Evolutionary conservation across 2,329 filamentous ascomycete genomes (phyloP).

Genomic region (Neurospora sp.): DNA sequence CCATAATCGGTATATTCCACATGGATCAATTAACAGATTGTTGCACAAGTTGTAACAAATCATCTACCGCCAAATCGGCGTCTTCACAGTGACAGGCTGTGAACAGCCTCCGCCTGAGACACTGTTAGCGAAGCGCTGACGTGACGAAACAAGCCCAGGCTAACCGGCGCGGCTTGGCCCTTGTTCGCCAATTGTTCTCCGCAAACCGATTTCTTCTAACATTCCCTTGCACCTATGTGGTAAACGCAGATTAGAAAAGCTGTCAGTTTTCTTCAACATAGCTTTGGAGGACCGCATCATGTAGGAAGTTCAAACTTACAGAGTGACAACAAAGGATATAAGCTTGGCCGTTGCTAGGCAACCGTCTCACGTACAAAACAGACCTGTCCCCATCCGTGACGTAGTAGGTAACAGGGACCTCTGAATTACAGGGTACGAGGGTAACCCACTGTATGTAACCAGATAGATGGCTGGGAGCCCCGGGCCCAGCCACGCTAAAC

Average conservation of each 20-base stretch:
- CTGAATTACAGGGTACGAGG: background rate
- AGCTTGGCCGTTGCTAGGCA: background rate
- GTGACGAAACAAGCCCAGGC: background rate
- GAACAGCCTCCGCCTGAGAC: background rate
- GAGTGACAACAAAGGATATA: background rate
- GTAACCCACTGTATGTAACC: background rate
- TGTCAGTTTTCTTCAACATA: background rate
- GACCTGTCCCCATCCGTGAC: background rate
- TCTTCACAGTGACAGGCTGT: background rate
- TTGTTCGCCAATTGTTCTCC: background rate
- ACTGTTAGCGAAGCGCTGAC: background rate
- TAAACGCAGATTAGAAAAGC: no score
- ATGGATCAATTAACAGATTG: background rate
- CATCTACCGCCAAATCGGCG: background rate
- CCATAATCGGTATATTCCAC: background rate
- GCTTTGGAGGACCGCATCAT: background rate
- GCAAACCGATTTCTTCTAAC: background rate
- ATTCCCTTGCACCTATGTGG: no score
- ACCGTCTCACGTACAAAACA: background rate
- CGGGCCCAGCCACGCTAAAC: background rate
- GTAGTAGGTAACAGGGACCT: background rate
- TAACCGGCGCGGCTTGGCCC: background rate
- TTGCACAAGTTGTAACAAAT: background rate
- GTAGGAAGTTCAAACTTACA: background rate
- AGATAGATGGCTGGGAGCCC: background rate